Evolutionary conservation across 331 rosid species (phyloP), one percentile per base, ranked within the genome.

Genomic region (Dryas integrifolia): DNA sequence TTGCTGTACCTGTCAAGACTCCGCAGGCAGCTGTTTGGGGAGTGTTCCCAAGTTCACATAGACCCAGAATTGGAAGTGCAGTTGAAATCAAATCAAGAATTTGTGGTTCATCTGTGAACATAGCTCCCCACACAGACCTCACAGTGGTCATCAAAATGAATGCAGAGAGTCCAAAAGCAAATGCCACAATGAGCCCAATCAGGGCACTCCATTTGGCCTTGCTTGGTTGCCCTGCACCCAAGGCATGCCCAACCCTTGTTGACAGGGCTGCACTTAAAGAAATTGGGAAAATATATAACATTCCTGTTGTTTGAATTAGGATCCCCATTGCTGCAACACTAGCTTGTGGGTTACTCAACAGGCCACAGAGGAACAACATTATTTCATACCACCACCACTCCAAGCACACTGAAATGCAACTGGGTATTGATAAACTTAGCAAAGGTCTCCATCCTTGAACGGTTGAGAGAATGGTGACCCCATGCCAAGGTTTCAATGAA

Each of bases 381-480:
- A 94, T 88, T 78, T 94, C 98, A 56, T 94, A 94, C 96, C 96
- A 94, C 98, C 98, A 94, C 97, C 98, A 91, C 68, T 94, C 98
- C 80, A 94, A 83, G 82, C 98, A 94, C 30, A 94, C 82, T 0
- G 98, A 85, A 4, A 87, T 40, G 14, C 96, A 87, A 14, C 96
- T 94, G 7, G 98, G 98, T 6, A 94, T 18, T n/a, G 98, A 95
- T 35, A 94, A 79, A 4, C 82, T 84, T 10, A 94, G 70, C 77
- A 94, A 53, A 5, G 96, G 97, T 51, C 47, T 69, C 97, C 97
- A 94, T 2, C 97, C 98, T 21, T 77, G 85, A n/a, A 84, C 80
- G 3, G 92, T 72, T 0, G 95, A 74, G 47, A 70, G 48, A 58
- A 88, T 6, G 0, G 85, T 73, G 7, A 85, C 82, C 3, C 91